Base-by-base conservation (phyloP, 176 grass and related monocot species). In the Ampelocalamus luodianensis region DNA sequence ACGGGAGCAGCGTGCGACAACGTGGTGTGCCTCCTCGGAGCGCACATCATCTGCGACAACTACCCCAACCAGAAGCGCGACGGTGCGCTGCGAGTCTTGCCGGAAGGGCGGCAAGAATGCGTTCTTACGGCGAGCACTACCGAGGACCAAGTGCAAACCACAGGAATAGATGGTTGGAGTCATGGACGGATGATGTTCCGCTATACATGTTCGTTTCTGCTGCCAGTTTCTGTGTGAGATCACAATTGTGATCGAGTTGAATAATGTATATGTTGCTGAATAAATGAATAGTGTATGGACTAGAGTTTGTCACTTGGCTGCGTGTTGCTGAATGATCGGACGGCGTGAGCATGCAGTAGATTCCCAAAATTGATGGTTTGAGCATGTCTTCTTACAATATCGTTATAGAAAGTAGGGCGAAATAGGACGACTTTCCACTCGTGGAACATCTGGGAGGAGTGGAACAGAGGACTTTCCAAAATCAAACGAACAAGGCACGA, bases 1-100 rank as follows among this genome's bases (percentile, higher is more conserved):
- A 43, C 49, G 66, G 37, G 4, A 71, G 71, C 46, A 8, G 49
- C 36, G 44, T 79, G 78, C 56, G 0, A n/a, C n/a, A 29, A 8
- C 11, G 60, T 75, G 37, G 22, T 24, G 79, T 29, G 88, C 84
- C 2, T 38, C 20, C 84, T 72, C 49, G 88, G 84, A 6, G 88
- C 72, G 1, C 29, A 87, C 88, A 78, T 90, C 77, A 87, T 79
- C 78, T 87, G 88, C 72, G 17, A 59, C 51, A 90, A 83, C 78
- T 90, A 90, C 78, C 62, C 37, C 6, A 8, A 23, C 37, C 24
- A 65, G 82, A 16, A 79, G 84, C 72, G 88, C 36, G 84, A 0
- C 1, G 61, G 15, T 86, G 88, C 53, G 82, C 82, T n/a, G n/a
- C n/a, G n/a, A n/a, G n/a, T n/a, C n/a, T n/a, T n/a, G 15, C 88